These are phyloP conservation scores for Acacia crassicarpa DNA, from an alignment of 306 rosid species.

Conservation along the genomic window DNA sequence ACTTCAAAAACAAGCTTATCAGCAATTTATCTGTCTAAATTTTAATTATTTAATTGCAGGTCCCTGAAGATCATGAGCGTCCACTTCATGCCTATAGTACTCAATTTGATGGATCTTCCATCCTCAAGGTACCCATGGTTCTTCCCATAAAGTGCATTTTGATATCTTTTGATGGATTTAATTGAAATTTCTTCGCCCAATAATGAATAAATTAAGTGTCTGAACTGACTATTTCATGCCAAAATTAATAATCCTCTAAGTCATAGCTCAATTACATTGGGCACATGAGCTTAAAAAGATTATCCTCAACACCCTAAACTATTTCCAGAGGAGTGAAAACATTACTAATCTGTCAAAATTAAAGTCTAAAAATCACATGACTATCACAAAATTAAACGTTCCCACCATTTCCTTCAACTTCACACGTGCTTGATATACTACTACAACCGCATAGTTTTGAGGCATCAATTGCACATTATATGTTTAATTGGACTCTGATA, in stretches of 20 bases:
- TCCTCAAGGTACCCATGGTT: slow-evolving; percentile 61
- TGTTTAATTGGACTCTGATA: background rate
- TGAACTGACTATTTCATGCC: background rate
- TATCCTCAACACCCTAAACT: background rate
- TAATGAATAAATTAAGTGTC: background rate
- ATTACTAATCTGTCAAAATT: background rate
- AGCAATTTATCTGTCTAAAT: background rate
- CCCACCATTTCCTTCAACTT: background rate
- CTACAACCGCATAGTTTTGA: background rate
- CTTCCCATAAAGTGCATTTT: background rate
- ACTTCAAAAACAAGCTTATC: background rate
- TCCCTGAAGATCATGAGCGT: slow-evolving; percentile 49
- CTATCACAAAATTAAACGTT: background rate
- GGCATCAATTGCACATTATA: background rate
- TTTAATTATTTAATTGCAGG: slow-evolving; percentile 40
- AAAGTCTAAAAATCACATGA: background rate
- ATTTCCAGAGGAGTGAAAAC: background rate
- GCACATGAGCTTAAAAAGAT: background rate
- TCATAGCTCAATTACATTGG: background rate
- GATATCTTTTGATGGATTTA: background rate
- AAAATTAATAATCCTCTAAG: background rate
- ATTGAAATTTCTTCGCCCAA: background rate
- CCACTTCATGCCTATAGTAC: slow-evolving; percentile 47
- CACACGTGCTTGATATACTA: background rate
- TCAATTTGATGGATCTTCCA: slow-evolving; percentile 66